These are phyloP conservation scores for Castanopsis chinensis DNA, from an alignment of 306 rosid species.

Conservation along the genomic window DNA sequence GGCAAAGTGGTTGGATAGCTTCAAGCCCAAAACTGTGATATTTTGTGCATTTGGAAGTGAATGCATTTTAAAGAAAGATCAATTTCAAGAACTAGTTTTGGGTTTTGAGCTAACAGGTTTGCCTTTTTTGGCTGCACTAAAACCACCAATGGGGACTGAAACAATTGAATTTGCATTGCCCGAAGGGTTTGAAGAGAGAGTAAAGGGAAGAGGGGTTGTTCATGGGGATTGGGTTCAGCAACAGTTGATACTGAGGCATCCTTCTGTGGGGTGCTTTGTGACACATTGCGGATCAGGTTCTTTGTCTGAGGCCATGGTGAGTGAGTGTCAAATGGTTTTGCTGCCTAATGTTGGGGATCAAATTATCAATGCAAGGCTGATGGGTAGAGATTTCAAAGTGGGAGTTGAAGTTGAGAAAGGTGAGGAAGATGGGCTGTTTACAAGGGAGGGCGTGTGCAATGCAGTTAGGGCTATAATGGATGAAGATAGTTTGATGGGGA, in stretches of 20 bases:
- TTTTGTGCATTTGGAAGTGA: slow-evolving; percentile 68
- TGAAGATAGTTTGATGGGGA: slow-evolving; percentile 35
- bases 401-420: slow-evolving; percentile 63
- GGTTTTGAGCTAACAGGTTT: slow-evolving; percentile 63
- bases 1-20: slow-evolving; percentile 47
- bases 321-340: slow-evolving; percentile 51
- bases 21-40: slow-evolving; percentile 42
- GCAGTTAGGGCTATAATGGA: slow-evolving; percentile 44
- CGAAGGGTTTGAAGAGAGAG: slow-evolving; percentile 48
- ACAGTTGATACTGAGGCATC: slow-evolving; percentile 53
- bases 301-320: slow-evolving; percentile 52
- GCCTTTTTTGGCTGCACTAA: slow-evolving; percentile 57
- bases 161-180: slow-evolving; percentile 51
- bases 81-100: slow-evolving; percentile 51
- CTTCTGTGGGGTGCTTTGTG: slow-evolving; percentile 76
- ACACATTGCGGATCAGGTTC: slow-evolving; percentile 83
- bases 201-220: slow-evolving; percentile 55
- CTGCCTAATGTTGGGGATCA: slow-evolving; percentile 62
- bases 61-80: slow-evolving; percentile 37
- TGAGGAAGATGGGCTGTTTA: slow-evolving; percentile 55
- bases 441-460: slow-evolving; percentile 42
- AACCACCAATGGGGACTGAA: slow-evolving; percentile 45
- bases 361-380: slow-evolving; percentile 46
- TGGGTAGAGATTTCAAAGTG: slow-evolving; percentile 46
- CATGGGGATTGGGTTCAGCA: slow-evolving; percentile 70